Conservation (phyloP, 805 yeast species). For the Starmerella tilneyi region DNA sequence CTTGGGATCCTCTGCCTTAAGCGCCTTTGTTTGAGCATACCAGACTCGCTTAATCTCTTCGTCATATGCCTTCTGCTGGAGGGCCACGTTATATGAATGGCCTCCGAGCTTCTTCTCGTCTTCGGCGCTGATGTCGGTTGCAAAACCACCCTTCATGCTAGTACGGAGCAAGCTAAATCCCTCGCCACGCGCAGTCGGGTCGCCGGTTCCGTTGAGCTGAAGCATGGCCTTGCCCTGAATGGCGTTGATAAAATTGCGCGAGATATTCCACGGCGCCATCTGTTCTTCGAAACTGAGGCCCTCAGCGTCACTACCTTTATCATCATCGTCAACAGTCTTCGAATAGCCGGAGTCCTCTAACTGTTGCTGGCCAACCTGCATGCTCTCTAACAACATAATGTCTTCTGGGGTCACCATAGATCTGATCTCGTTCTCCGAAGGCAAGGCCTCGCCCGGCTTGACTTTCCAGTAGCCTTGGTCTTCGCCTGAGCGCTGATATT, state of each 20-base stretch:
- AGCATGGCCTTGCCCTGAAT: constrained; percentile 96
- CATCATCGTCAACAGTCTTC: constrained; percentile 36
- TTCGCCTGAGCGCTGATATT: constrained; percentile 83
- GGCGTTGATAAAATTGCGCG: constrained; percentile 81
- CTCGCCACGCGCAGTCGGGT: constrained; percentile 83
- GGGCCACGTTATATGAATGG: constrained; percentile 68
- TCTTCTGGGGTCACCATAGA: constrained; percentile 91
- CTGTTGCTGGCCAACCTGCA: constrained; percentile 86
- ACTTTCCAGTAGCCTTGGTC: constrained; percentile 95
- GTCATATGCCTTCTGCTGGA: constrained; percentile 85
- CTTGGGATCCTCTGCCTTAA: constrained; percentile 38
- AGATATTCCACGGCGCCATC: constrained; percentile 87
- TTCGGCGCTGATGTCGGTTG: constrained; percentile 28
- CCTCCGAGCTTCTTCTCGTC: constrained; percentile 38
- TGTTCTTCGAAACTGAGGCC: constrained; percentile 63
- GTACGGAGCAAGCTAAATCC: constrained; percentile 81
- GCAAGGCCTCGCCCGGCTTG: constrained; percentile 54
- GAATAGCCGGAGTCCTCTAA: constrained; percentile 66
- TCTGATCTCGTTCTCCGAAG: constrained; percentile 64
- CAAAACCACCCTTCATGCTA: constrained; percentile 91
- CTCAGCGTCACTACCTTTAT: constrained; percentile 28
- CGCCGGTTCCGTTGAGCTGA: constrained; percentile 89
- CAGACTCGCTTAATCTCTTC: constrained; percentile 82
- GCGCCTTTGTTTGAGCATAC: constrained; percentile 66
- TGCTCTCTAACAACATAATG: constrained; percentile 70